Evolutionary conservation across 768 basidiomycete genomes (phyloP), one percentile per base, ranked within the genome.

Genomic region (Mycena kentingensis): DNA sequence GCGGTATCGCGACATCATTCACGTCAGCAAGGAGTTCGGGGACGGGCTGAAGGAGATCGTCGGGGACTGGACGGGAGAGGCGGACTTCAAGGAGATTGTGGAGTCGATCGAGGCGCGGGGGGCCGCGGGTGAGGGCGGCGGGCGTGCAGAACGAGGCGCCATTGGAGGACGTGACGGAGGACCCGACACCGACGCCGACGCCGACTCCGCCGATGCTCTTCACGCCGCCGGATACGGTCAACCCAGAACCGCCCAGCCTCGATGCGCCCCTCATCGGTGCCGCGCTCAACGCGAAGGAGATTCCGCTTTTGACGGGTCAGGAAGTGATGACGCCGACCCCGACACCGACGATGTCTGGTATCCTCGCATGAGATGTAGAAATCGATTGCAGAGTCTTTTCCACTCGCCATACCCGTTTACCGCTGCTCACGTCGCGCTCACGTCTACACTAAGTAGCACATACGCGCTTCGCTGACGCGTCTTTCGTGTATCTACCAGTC

Each of bases 1-100:
- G 46, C 69, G 71, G 2, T 68, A 85, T 41, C 78, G 79, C 44
- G 76, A 83, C 16, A 66, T 67, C 0, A 66, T 94, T 26, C 68
- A 80, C 19, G 71, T 76, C 46, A 81, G 87, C 24, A 93, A 93
- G 60, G 69, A 70, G 16, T 93, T 73, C 62, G 78, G 79, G 8
- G 78, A 19, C 21, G 41, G 76, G 19, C 62, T 88, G 60, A 73
- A 72, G 0, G 72, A 76, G 12, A 58, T 82, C 4, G 79, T 82
- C 12, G 82, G 78, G 7, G 60, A 66, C 4, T 81, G 79, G 78
- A 78, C 77, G 2, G 88, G 87, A 15, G 80, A 84, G 58, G 71
- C 79, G 29, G 87, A 88, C 44, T 79, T 88, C 52, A 65, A 70
- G 7, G 74, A 79, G 8, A 80, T 89, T 22, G 73, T 77, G 21